Percentiles rank a stretch among this genome's conserved stretches.
phyloP scores from a whole-genome alignment of 179 eudicot species.

The Beta macrorhiza region DNA sequence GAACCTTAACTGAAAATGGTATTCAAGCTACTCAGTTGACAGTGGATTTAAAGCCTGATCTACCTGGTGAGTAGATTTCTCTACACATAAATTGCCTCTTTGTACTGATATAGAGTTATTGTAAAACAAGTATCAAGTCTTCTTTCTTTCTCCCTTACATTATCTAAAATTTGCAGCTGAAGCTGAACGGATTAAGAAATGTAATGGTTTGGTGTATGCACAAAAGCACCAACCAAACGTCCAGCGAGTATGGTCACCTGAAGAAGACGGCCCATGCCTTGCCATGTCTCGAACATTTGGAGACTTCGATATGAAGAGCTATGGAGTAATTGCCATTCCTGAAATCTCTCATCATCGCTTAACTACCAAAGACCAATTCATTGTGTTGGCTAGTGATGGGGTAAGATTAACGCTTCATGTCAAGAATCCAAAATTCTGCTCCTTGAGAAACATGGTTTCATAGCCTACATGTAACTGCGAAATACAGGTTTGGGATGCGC shows the following conservation, averaged over 20 bases:
- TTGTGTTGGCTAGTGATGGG: constrained; percentile 75
- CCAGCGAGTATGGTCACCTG: constrained; percentile 76
- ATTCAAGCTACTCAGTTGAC: constrained; percentile 54
- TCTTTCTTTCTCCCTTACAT: too few relatives aligned
- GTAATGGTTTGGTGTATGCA: constrained; percentile 60
- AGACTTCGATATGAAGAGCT: constrained; percentile 57
- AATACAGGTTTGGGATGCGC: constrained; percentile 76
- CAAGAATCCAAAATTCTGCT: too few relatives aligned
- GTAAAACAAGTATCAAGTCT: too few relatives aligned
- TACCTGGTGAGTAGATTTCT: constrained; percentile 33
- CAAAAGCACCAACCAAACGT: constrained; percentile 56
- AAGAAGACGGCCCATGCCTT: constrained; percentile 62
- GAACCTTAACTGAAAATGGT: constrained; percentile 44
- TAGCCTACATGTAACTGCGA: too few relatives aligned
- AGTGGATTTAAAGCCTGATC: constrained; percentile 65
- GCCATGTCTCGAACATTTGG: constrained; percentile 90
- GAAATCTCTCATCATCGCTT: constrained; percentile 49
- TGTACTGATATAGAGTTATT: too few relatives aligned
- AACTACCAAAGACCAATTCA: constrained; percentile 52
- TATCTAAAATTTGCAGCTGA: constrained; percentile 28
- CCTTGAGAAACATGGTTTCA: too few relatives aligned
- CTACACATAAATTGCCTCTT: too few relatives aligned
- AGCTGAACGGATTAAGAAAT: constrained; percentile 59
- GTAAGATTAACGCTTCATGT: too few relatives aligned
- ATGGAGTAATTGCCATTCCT: constrained; percentile 64